Conservation (phyloP, 2,329 filamentous ascomycete genomes). For the Sarocladium brachiariae region DNA sequence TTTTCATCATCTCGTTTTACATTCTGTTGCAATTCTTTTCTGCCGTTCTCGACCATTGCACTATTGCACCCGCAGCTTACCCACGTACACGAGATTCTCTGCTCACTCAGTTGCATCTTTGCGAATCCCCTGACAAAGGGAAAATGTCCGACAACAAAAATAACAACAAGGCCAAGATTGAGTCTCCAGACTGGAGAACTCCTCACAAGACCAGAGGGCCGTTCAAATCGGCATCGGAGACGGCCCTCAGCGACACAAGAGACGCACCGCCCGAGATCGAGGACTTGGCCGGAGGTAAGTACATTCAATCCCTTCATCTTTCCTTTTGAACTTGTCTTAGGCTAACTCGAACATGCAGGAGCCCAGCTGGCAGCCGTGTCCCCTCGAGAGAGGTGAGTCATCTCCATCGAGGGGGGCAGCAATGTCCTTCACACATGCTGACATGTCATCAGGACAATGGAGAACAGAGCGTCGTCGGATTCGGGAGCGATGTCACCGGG, state of each 20-base stretch:
- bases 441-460: neutral
- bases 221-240: neutral
- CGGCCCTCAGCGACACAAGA: neutral
- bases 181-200: neutral
- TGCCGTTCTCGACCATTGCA: too few relatives aligned
- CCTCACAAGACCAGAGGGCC: neutral
- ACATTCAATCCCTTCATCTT: neutral
- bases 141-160: neutral
- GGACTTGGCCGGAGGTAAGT: neutral
- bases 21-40: too few relatives aligned
- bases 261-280: neutral
- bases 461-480: conserved; percentile 1
- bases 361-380: neutral
- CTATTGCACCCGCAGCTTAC: too few relatives aligned
- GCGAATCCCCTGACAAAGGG: too few relatives aligned
- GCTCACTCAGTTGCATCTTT: too few relatives aligned
- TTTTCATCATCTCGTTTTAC: too few relatives aligned
- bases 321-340: neutral
- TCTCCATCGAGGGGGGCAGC: neutral
- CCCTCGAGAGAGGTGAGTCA: conserved; percentile 4
- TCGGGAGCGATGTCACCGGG: neutral
- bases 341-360: neutral
- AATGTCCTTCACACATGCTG: neutral
- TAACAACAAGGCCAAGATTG: neutral
- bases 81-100: too few relatives aligned